A percentile compares a stretch with the other conserved stretches of the same genome.
phyloP scores from a whole-genome alignment of 2,329 filamentous ascomycete species.

The Colletotrichum destructivum region DNA sequence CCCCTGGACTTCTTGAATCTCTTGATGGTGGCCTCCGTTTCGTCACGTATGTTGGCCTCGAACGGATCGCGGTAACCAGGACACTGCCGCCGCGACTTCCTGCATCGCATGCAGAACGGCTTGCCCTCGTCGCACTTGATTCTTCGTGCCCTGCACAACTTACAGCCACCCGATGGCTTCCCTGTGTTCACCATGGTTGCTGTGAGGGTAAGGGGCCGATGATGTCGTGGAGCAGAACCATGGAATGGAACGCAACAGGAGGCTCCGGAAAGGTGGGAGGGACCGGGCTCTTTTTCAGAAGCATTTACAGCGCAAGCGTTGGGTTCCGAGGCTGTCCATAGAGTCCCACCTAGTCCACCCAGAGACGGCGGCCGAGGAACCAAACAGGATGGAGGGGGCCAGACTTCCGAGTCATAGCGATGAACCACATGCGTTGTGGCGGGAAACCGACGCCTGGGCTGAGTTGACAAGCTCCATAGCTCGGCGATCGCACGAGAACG shows the following conservation, averaged over 20 bases:
- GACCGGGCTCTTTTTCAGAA: constrained; percentile 35
- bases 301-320: background rate
- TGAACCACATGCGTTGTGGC: constrained; percentile 24
- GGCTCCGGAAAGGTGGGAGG: constrained; percentile 2
- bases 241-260: background rate
- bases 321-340: constrained; percentile 18
- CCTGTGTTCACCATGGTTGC: constrained; percentile 47
- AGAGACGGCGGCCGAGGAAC: background rate
- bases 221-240: background rate
- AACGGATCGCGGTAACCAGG: constrained; percentile 47
- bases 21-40: constrained; percentile 47
- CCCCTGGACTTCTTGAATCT: constrained; percentile 42
- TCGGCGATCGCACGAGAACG: constrained; percentile 5
- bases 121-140: constrained; percentile 48
- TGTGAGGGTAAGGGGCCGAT: background rate
- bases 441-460: constrained; percentile 12
- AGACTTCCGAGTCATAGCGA: constrained; percentile 36
- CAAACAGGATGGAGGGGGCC: constrained; percentile 2
- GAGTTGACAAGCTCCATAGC: constrained; percentile 23
- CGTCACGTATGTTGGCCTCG: constrained; percentile 47
- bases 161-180: constrained; percentile 47
- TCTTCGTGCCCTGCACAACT: constrained; percentile 45
- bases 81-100: constrained; percentile 46
- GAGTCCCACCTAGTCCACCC: background rate
- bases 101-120: constrained; percentile 47